These are phyloP conservation scores for Neonectria faginata DNA, from an alignment of 2,329 filamentous ascomycete genomes.

Conservation along the genomic window DNA sequence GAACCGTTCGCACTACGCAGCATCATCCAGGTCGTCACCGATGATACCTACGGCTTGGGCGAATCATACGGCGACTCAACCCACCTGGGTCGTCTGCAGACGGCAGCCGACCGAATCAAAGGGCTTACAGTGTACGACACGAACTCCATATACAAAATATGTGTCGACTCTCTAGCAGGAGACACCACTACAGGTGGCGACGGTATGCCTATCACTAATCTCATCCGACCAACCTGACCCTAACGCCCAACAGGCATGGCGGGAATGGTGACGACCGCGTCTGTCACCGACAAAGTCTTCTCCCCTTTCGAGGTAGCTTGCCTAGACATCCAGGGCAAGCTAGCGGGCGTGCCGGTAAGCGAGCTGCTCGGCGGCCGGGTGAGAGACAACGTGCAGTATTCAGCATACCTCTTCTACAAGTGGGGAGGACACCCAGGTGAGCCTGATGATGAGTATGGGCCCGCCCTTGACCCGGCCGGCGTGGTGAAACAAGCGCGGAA, in stretches of 20 bases:
- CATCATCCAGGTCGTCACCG: conserved; percentile 54
- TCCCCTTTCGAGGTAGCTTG: conserved; percentile 58
- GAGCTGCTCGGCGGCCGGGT: conserved; percentile 55
- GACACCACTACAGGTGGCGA: conserved; percentile 61
- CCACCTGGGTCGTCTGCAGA: conserved; percentile 51
- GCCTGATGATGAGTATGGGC: conserved; percentile 54
- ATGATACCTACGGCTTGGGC: conserved; percentile 52
- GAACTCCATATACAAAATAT: conserved; percentile 86
- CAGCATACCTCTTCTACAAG: conserved; percentile 58
- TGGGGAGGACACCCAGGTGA: conserved; percentile 56
- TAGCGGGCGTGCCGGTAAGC: conserved; percentile 54
- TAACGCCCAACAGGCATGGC: conserved; percentile 44
- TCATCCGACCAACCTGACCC: neutral
- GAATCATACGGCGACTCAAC: conserved; percentile 56
- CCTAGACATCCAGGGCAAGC: conserved; percentile 56
- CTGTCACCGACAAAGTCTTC: conserved; percentile 55
- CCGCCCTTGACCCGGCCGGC: conserved; percentile 51
- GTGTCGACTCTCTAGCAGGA: conserved; percentile 77
- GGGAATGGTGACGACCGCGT: conserved; percentile 56
- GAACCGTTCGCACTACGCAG: conserved; percentile 57
- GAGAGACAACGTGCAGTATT: conserved; percentile 55
- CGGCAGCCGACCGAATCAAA: conserved; percentile 48
- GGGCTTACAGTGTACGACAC: conserved; percentile 66
- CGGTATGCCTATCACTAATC: conserved; percentile 60
- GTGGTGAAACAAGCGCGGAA: conserved; percentile 51